Evolutionary conservation across 1,284 basidiomycete species (phyloP), one percentile per base, ranked within the genome.

Genomic region (Cutaneotrichosporon sp.): DNA sequence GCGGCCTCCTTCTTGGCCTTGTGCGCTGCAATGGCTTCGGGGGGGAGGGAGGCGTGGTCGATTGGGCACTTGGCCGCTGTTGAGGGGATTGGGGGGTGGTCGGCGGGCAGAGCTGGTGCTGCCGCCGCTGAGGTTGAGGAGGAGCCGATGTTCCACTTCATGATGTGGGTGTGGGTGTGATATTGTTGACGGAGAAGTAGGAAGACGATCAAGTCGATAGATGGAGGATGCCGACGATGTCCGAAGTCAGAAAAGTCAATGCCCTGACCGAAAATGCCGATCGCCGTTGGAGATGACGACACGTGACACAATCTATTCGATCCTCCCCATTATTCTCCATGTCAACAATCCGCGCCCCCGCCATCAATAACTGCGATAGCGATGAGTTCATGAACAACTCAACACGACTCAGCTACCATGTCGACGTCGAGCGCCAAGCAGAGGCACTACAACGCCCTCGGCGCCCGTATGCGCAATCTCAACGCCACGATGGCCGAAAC

Each of bases 361-460:
- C n/a, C n/a, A n/a, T n/a, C n/a, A n/a, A n/a, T n/a, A n/a, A n/a
- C n/a, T n/a, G n/a, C n/a, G n/a, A n/a, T n/a, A n/a, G n/a, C n/a
- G n/a, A n/a, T n/a, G n/a, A n/a, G n/a, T n/a, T n/a, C n/a, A 22
- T 25, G 20, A 39, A 24, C 22, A 24, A 9, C 25, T 12, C 39
- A 16, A 10, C 11, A 16, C 39, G 12, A 16, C 24, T 39, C 19
- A 29, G 10, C 50, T 33, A 12, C 29, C 10, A 64, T 17, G 46
- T 24, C 32, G 14, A 64, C 65, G 60, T 67, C 66, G 5, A 59
- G 55, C 45, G 39, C 63, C 46, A 75, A 75, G 57, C 59, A 67
- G 22, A 54, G 74, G 25, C 72, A 75, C 54, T 74, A 74, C 51
- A 62, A 66, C 25, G 67, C 70, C 19, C 64, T 75, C 26, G 59